These are phyloP conservation scores for Cytospora leucostoma DNA, from an alignment of 2,329 filamentous ascomycete species.

Conservation along the genomic window DNA sequence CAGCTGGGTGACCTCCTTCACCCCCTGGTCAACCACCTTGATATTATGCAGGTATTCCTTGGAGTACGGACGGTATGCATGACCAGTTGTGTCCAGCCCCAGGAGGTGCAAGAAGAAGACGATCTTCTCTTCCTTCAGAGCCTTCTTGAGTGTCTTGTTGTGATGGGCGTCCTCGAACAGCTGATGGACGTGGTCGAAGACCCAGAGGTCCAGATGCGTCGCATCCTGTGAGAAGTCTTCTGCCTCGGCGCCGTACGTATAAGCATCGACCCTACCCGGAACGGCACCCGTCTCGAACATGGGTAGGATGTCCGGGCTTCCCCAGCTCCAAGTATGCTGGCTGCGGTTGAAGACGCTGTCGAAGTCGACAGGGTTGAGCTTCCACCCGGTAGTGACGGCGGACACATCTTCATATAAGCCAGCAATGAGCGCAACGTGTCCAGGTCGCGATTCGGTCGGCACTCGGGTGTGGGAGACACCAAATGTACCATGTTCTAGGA, in stretches of 20 bases:
- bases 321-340: constrained; percentile 98
- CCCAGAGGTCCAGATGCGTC: constrained; percentile 83
- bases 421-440: constrained; percentile 95
- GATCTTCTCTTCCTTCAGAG: constrained; percentile 77
- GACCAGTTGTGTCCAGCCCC: constrained; percentile 87
- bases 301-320: constrained; percentile 92
- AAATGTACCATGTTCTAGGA: constrained; percentile 89
- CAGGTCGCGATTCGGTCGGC: constrained; percentile 92
- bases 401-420: constrained; percentile 98
- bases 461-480: constrained; percentile 96
- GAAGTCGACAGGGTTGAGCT: constrained; percentile 96
- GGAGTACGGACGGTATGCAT: constrained; percentile 85
- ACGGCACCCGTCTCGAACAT: constrained; percentile 97
- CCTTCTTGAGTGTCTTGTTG: constrained; percentile 72
- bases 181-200: constrained; percentile 89
- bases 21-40: constrained; percentile 87
- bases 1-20: constrained; percentile 78
- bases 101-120: constrained; percentile 96
- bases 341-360: constrained; percentile 98
- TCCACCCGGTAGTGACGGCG: constrained; percentile 96
- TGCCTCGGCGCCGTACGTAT: constrained; percentile 77
- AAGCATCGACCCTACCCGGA: constrained; percentile 83
- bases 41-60: constrained; percentile 95
- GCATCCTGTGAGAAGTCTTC: constrained; percentile 91
- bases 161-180: constrained; percentile 79